Conservation (phyloP, 192 early-diverging fungal species). For the Entomortierella lignicola region DNA sequence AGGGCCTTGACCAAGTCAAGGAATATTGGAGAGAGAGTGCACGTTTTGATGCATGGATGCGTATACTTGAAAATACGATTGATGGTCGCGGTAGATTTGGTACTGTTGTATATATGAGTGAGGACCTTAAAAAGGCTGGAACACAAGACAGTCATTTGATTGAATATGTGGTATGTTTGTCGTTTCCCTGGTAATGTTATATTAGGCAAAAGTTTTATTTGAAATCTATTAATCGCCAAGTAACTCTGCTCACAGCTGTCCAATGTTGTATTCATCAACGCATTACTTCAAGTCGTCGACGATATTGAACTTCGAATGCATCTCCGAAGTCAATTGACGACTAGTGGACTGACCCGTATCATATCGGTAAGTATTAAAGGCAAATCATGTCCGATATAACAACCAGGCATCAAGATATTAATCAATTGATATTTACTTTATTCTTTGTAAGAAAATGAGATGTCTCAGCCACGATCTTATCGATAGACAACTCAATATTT, state of each 20-base stretch:
- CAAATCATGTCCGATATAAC: too few relatives aligned
- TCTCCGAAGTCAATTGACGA: constrained; percentile 77
- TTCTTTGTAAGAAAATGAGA: constrained; percentile 64
- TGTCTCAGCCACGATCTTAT: constrained; percentile 68
- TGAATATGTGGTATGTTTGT: constrained; percentile 71
- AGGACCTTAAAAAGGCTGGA: constrained; percentile 74
- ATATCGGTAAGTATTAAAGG: constrained; percentile 52
- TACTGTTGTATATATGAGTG: constrained; percentile 79
- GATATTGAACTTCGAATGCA: constrained; percentile 81
- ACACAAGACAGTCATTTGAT: constrained; percentile 75
- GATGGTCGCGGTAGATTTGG: constrained; percentile 85
- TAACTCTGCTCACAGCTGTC: constrained; percentile 61
- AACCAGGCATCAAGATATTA: too few relatives aligned
- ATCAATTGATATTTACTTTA: neutral
- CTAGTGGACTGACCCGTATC: constrained; percentile 74
- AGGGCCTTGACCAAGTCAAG: constrained; percentile 79
- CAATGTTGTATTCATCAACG: constrained; percentile 82
- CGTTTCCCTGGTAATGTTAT: neutral
- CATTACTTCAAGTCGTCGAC: constrained; percentile 76
- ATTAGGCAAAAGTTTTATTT: neutral
- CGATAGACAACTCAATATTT: constrained; percentile 73
- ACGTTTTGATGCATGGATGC: constrained; percentile 84
- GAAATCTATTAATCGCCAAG: neutral
- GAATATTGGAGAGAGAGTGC: constrained; percentile 72
- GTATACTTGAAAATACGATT: constrained; percentile 76